Evolutionary conservation across 768 basidiomycete genomes (phyloP).

Genomic region (Cyclocybe cylindracea): DNA sequence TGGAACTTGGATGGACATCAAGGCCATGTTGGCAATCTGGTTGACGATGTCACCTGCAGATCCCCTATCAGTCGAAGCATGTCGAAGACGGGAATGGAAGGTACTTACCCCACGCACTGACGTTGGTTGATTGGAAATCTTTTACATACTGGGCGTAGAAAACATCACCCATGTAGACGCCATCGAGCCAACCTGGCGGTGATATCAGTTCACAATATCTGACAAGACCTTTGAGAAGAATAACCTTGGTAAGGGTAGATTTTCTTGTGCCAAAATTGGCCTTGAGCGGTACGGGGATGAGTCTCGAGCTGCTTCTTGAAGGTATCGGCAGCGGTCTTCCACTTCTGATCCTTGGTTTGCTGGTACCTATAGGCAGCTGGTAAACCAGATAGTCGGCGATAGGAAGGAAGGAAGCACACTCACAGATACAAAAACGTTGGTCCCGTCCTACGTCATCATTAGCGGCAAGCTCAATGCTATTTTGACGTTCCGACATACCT

Average conservation of each 20-base stretch:
- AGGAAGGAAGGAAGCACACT: conserved; percentile 3
- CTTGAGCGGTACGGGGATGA: conserved; percentile 45
- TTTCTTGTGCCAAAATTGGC: conserved; percentile 49
- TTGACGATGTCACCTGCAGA: conserved; percentile 36
- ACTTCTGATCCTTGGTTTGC: conserved; percentile 35
- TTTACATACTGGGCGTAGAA: conserved; percentile 44
- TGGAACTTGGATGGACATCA: conserved; percentile 40
- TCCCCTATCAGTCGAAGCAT: conserved; percentile 4
- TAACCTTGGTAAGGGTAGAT: conserved; percentile 44
- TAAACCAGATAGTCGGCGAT: background rate
- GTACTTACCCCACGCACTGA: conserved; percentile 38
- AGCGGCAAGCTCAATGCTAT: background rate
- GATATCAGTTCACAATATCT: background rate
- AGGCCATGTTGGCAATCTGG: conserved; percentile 45
- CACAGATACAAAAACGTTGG: conserved; percentile 41
- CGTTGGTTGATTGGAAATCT: conserved; percentile 33
- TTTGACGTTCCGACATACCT: conserved; percentile 21
- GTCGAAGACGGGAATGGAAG: background rate
- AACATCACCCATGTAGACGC: conserved; percentile 47
- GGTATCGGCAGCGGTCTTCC: conserved; percentile 40
- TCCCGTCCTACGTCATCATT: conserved; percentile 29
- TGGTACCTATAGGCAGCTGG: conserved; percentile 27
- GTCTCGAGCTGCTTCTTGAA: conserved; percentile 39
- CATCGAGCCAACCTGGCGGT: conserved; percentile 44
- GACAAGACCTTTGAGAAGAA: background rate